Evolutionary conservation across 2,329 filamentous ascomycete species (phyloP), one percentile per base, ranked within the genome.

Genomic region (Pyricularia grisea): DNA sequence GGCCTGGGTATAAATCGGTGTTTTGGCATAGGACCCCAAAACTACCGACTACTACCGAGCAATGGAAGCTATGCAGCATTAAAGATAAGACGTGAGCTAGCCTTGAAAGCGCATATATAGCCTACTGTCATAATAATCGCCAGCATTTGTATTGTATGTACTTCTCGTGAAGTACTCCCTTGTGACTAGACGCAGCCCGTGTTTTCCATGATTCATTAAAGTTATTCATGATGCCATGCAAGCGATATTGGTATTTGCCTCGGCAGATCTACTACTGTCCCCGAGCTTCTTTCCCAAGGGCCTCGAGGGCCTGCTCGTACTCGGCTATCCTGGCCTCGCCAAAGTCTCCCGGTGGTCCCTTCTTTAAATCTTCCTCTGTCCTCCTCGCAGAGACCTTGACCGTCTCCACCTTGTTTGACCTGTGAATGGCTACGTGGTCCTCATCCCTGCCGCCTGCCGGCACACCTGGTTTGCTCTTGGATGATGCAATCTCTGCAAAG

Each of bases 401-500:
- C 70, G 85, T 79, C 71, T 82, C 82, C 27, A 88, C 82, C 73
- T 79, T 81, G 30, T 76, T 76, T 1, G 75, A 76, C 66, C 83
- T 79, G 69, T 79, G 78, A 17, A 87, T 73, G 27, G 67, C 74
- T 68, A 65, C 72, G 71, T 17, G 78, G 5, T 31, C 30, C 30
- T 27, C 65, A n/a, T 66, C 28, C 5, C 25, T 65, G 28, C 61
- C 61, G 14, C 1, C 25, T 2, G 61, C 61, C 27, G 63, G 17
- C 4, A 17, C 27, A 55, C 65, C 14, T 17, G 27, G 42, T 2
- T 30, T 31, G 30, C 30, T 85, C 28, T 78, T 76, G 5, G 82
- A 81, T 69, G 84, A 85, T 1, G 88, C 91, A 71, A 98, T 90
- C 73, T 92, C 91, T 70, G 91, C 90, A 86, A 92, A 93, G 79